A percentile compares a stretch with the other conserved stretches of the same genome.
Evolutionary conservation across 2,329 filamentous ascomycete genomes (phyloP).

Genomic region (Pyrenophora graminea): DNA sequence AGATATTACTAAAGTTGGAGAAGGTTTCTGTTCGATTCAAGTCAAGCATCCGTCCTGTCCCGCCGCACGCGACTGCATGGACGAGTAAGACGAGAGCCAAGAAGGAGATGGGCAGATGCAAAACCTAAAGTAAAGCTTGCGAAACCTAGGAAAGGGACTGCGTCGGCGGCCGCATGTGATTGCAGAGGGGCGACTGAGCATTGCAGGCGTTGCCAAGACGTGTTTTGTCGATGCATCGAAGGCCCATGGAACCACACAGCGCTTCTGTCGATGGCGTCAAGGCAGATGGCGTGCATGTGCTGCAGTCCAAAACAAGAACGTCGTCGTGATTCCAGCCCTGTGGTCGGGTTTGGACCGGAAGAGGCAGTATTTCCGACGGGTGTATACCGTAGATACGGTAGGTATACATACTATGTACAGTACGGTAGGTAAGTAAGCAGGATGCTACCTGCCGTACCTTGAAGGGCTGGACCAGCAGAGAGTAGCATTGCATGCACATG

Average conservation of each 20-base stretch:
- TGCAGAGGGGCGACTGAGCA: neutral
- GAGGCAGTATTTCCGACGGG: constrained; percentile 4
- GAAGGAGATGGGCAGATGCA: neutral
- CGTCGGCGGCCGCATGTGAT: constrained; percentile 5
- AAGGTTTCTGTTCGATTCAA: constrained; percentile 3
- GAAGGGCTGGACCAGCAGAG: too few species aligned
- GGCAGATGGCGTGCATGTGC: constrained; percentile 6
- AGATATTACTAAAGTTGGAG: constrained; percentile 5
- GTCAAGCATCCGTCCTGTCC: constrained; percentile 4
- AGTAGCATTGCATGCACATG: too few species aligned
- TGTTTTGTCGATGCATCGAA: constrained; percentile 2
- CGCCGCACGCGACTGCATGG: constrained; percentile 3
- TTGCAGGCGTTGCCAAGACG: constrained; percentile 11
- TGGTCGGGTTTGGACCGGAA: neutral
- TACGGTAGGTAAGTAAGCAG: too few species aligned
- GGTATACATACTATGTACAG: too few species aligned
- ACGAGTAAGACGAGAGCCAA: constrained; percentile 1
- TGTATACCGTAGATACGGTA: too few species aligned
- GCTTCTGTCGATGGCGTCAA: neutral
- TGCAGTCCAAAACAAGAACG: constrained; percentile 5
- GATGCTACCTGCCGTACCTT: too few species aligned
- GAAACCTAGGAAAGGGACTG: neutral
- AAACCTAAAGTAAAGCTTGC: constrained; percentile 1
- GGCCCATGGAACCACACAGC: constrained; percentile 1
- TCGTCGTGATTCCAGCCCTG: neutral